Base-by-base conservation (phyloP, 2,329 filamentous ascomycete genomes). In the Diaporthe destruens region DNA sequence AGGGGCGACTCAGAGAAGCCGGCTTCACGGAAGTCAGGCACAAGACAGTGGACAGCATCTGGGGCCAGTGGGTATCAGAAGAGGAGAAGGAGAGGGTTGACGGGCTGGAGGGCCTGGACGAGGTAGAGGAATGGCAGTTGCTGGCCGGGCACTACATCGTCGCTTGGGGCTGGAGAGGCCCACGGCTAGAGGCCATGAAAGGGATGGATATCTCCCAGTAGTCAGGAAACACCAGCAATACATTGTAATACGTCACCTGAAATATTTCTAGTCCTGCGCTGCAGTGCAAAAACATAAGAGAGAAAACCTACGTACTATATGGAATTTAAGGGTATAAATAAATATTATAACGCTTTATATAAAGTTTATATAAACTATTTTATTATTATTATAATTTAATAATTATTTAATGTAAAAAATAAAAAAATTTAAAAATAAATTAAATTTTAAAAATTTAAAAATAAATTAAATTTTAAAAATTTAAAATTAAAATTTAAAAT, bases 101-200 rank as follows among this genome's bases (percentile, higher is more conserved):
- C 75, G 82, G 84, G 14, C 81, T 98, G 34, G 95, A 99, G 81
- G 95, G 96, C 78, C 82, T 99, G 75, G 96, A 99, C 83, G 96
- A 99, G 82, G 88, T 98, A 32, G 96, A 99, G 82, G 96, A 99
- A 84, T 97, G 96, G 93, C 87, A 92, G 78, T 82, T 99, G 76
- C 82, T 99, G 77, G 94, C 95, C 0, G 90, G 88, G 75, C 96
- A 99, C 85, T 99, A 99, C 79, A 91, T 95, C 75, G 88, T 99
- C 55, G 91, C 91, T 5, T 98, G 96, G 96, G 96, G 92, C 1
- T 97, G 93, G 89, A 91, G 89, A 77, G 90, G 91, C 42, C 80
- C 78, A 1, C 82, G 79, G 8, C 81, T 85, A 53, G 75, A 75
- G 42, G 57, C 75, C 14, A 77, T 77, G 75, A 42, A 34, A 5